Percentiles rank a stretch among this genome's conserved stretches.
These are phyloP conservation scores for Hanseniaspora meyeri DNA, from an alignment of 805 yeast genomes.

Conservation along the genomic window DNA sequence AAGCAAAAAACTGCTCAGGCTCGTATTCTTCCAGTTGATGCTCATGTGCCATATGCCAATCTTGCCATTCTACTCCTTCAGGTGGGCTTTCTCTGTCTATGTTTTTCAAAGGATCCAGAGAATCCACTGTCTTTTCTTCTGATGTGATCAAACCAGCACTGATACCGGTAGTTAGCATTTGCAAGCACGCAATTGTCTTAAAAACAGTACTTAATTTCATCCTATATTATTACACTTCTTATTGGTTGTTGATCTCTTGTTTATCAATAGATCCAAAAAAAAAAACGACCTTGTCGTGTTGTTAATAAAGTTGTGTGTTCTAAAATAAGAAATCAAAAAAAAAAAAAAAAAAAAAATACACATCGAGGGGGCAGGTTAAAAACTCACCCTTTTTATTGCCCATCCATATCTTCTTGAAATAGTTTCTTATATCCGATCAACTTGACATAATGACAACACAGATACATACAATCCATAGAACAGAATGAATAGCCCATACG, in stretches of 20 bases:
- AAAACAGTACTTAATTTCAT: background rate
- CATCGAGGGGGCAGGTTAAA: no score
- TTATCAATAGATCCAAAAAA: background rate
- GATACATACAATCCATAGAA: background rate
- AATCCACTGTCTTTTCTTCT: conserved; percentile 1
- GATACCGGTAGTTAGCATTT: background rate
- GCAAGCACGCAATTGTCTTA: background rate
- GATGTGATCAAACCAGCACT: conserved; percentile 4
- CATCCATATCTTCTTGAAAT: no score
- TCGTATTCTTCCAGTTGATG: conserved; percentile 68
- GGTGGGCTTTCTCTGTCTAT: conserved; percentile 36
- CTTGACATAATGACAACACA: no score
- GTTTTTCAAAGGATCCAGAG: conserved; percentile 21
- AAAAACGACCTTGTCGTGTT: no score
- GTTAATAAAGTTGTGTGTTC: no score
- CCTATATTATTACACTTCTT: background rate
- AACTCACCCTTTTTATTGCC: no score
- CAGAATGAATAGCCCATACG: no score
- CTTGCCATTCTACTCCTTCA: conserved; percentile 53
- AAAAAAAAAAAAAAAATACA: no score
- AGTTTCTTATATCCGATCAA: no score
- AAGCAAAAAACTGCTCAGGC: conserved; percentile 58
- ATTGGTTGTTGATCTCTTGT: no score
- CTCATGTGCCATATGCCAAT: conserved; percentile 85
- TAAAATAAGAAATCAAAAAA: no score